Evolutionary conservation across 352 stramenopile genomes (phyloP).

Genomic region (Lagenidium giganteum): DNA sequence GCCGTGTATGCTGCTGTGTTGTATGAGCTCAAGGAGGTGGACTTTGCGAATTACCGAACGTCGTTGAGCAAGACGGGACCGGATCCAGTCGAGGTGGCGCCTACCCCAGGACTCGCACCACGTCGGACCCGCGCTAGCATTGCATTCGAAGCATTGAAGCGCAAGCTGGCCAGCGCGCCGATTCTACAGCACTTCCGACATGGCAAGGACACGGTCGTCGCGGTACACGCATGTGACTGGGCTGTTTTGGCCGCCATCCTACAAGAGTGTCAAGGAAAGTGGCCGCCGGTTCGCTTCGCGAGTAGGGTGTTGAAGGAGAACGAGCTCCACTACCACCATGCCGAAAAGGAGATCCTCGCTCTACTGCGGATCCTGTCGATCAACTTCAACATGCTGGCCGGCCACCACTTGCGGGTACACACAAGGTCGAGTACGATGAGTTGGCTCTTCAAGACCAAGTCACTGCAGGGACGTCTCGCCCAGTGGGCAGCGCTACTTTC

Average conservation of each 20-base stretch:
- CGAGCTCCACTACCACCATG: slow-evolving; percentile 5
- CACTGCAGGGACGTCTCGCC: slow-evolving; percentile 8
- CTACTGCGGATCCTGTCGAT: slow-evolving; percentile 1
- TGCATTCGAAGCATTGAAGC: slow-evolving; percentile 10
- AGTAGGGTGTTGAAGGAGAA: slow-evolving; percentile 13
- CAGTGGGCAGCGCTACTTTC: slow-evolving; percentile 2
- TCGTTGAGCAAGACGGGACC: slow-evolving; percentile 3
- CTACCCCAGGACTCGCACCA: slow-evolving; percentile 1
- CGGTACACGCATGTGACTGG: slow-evolving; percentile 11
- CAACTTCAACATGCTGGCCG: background rate
- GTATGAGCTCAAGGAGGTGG: slow-evolving; percentile 8
- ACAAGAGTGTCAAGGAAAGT: slow-evolving; percentile 7
- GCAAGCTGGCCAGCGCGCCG: slow-evolving; percentile 4
- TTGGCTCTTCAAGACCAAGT: slow-evolving; percentile 14
- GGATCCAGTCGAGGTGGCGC: background rate
- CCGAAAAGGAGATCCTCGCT: slow-evolving; percentile 13
- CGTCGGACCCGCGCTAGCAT: background rate
- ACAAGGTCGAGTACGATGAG: slow-evolving; percentile 3
- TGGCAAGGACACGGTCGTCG: background rate
- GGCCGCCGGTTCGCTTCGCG: slow-evolving; percentile 7
- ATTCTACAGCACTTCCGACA: slow-evolving; percentile 6
- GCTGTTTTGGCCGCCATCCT: slow-evolving; percentile 1
- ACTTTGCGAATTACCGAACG: background rate
- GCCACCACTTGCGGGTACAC: background rate
- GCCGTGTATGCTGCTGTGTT: slow-evolving; percentile 8